These are phyloP conservation scores for Amanita rimosa DNA, from an alignment of 768 basidiomycete species.

Conservation along the genomic window DNA sequence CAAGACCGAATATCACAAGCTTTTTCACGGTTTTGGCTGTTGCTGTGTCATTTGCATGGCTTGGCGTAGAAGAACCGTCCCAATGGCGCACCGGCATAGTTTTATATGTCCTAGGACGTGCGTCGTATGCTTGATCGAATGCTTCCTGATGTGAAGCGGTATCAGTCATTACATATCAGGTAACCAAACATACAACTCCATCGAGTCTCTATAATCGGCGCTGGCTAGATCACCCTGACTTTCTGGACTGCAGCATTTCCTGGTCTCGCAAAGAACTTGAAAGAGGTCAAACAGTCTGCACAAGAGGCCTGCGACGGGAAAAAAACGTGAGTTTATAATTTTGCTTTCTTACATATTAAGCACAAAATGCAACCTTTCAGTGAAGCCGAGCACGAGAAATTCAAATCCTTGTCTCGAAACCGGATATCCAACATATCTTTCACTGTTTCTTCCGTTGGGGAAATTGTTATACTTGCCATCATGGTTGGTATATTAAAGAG, in stretches of 20 bases:
- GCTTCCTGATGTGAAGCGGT: slow-evolving; percentile 1
- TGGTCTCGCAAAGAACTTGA: slow-evolving; percentile 58
- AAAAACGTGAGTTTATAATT: slow-evolving; percentile 31
- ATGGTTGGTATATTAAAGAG: slow-evolving; percentile 71
- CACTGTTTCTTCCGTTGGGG: slow-evolving; percentile 56
- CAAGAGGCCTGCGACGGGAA: slow-evolving; percentile 23
- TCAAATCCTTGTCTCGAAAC: slow-evolving; percentile 59
- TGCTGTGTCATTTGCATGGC: slow-evolving; percentile 67
- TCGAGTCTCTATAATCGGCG: background rate
- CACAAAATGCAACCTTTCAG: slow-evolving; percentile 14
- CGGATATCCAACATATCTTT: slow-evolving; percentile 71
- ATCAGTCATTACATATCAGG: slow-evolving; percentile 65
- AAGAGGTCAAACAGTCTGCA: slow-evolving; percentile 50
- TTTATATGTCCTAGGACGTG: slow-evolving; percentile 55
- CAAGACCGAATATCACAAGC: slow-evolving; percentile 66
- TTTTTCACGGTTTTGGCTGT: slow-evolving; percentile 59
- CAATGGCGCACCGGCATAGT: slow-evolving; percentile 52
- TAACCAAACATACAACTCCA: slow-evolving; percentile 8
- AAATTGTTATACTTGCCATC: slow-evolving; percentile 55
- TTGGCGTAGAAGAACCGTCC: slow-evolving; percentile 55
- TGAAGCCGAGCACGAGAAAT: slow-evolving; percentile 36
- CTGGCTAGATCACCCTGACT: slow-evolving; percentile 48
- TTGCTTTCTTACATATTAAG: background rate
- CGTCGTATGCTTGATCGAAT: slow-evolving; percentile 14
- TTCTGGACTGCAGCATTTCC: slow-evolving; percentile 84